These are phyloP conservation scores for Annulohypoxylon bovei DNA, from an alignment of 495 filamentous ascomycete species.

Conservation along the genomic window DNA sequence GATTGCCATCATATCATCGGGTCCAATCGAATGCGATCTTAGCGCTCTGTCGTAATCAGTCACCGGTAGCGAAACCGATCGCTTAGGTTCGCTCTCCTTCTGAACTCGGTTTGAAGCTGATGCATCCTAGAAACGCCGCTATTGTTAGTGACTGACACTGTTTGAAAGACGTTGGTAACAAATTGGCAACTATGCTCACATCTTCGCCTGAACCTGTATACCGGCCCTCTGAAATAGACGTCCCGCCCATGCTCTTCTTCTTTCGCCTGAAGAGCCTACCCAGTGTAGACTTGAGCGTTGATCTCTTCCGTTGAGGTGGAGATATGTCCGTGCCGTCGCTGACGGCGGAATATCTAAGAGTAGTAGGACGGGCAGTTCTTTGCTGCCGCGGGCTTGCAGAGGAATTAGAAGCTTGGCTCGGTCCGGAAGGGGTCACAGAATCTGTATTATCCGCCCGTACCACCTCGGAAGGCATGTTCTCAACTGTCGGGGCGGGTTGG, in stretches of 20 bases:
- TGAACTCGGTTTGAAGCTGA: constrained; percentile 47
- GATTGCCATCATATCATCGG: constrained; percentile 57
- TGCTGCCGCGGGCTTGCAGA: constrained; percentile 39
- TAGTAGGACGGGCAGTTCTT: constrained; percentile 50
- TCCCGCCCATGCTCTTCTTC: constrained; percentile 49
- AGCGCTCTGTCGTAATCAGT: constrained; percentile 63
- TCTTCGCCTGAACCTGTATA: constrained; percentile 27
- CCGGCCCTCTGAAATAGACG: constrained; percentile 35
- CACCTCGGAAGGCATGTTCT: constrained; percentile 45
- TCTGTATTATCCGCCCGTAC: constrained; percentile 42
- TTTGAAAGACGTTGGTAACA: background rate
- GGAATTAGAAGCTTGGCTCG: constrained; percentile 41
- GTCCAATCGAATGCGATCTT: constrained; percentile 64
- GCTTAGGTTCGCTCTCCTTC: constrained; percentile 52
- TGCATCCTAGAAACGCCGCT: constrained; percentile 51
- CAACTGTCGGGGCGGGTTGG: constrained; percentile 53
- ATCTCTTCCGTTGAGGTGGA: constrained; percentile 60
- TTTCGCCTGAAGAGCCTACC: constrained; percentile 62
- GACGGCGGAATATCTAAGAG: constrained; percentile 52
- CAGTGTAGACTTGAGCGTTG: constrained; percentile 58
- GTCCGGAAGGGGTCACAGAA: constrained; percentile 41
- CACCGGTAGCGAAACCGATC: constrained; percentile 62
- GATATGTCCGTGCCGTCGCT: constrained; percentile 51
- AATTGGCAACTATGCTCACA: constrained; percentile 13
- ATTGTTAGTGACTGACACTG: background rate